These are phyloP conservation scores for Cronartium quercuum DNA, from an alignment of 1,284 basidiomycete species.

Conservation along the genomic window DNA sequence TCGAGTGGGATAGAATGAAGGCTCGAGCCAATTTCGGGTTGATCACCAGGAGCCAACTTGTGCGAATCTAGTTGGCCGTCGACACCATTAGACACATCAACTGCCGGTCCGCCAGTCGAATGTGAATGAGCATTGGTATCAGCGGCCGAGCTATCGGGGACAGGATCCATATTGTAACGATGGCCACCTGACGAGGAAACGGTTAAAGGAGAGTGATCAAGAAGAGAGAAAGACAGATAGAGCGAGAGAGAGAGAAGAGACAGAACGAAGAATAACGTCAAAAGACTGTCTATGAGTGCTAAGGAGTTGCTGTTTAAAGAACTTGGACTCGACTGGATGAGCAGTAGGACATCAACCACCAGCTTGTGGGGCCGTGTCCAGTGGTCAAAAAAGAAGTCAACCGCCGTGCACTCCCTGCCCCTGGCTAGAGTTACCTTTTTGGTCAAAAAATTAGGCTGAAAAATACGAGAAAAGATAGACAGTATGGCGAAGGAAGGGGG, in stretches of 20 bases:
- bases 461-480: no score
- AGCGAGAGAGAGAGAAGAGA: slow-evolving; percentile 26
- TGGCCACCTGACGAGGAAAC: background rate
- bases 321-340: no score
- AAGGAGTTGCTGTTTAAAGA: no score
- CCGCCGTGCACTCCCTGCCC: slow-evolving; percentile 1
- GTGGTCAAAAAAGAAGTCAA: background rate
- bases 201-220: background rate
- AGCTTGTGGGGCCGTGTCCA: background rate
- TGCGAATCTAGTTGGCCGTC: background rate
- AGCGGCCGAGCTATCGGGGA: slow-evolving; percentile 2
- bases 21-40: background rate
- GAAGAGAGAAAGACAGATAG: slow-evolving; percentile 15
- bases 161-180: background rate
- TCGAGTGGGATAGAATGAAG: background rate
- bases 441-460: slow-evolving; percentile 1
- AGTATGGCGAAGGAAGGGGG: background rate
- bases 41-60: slow-evolving; percentile 3
- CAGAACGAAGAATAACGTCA: slow-evolving; percentile 7
- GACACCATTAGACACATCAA: background rate
- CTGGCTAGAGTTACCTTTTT: slow-evolving; percentile 2
- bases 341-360: background rate
- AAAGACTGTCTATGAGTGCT: background rate
- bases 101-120: background rate
- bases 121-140: slow-evolving; percentile 2